A percentile compares a stretch with the other conserved stretches of the same genome.
Evolutionary conservation across 345 rosid species (phyloP).

Genomic region (Dovyalis caffra): DNA sequence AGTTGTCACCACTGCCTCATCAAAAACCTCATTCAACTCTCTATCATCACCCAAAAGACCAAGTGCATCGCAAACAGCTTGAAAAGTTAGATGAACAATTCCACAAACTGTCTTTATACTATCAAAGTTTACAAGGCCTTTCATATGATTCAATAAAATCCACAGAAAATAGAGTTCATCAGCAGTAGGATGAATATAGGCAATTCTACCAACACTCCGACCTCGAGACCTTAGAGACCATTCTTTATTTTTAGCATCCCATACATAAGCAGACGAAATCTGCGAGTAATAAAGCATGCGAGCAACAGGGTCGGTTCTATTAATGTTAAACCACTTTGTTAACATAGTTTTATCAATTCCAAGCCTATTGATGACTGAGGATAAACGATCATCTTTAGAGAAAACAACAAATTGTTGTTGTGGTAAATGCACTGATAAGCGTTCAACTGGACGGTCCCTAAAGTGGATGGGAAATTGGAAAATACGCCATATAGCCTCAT

Average conservation of each 20-base stretch:
- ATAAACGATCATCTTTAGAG: background rate
- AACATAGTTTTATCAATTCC: background rate
- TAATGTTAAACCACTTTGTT: background rate
- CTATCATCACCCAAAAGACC: slow-evolving; percentile 2
- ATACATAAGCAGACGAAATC: background rate
- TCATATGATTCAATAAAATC: no score
- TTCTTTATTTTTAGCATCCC: background rate
- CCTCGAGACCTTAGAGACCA: background rate
- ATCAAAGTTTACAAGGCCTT: background rate
- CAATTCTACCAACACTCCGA: no score
- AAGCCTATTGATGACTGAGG: background rate
- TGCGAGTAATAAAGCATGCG: background rate
- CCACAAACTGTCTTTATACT: background rate
- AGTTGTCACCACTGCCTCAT: background rate
- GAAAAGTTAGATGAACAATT: background rate
- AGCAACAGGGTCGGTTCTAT: background rate
- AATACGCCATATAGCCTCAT: no score
- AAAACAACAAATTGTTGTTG: background rate
- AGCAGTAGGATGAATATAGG: no score
- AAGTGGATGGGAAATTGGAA: no score
- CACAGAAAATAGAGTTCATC: no score
- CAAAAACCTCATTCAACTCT: background rate
- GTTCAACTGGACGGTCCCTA: no score
- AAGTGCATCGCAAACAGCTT: background rate
- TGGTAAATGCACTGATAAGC: no score